phyloP scores from a whole-genome alignment of 495 filamentous ascomycete species.

The Chaetomidium leptoderma region DNA sequence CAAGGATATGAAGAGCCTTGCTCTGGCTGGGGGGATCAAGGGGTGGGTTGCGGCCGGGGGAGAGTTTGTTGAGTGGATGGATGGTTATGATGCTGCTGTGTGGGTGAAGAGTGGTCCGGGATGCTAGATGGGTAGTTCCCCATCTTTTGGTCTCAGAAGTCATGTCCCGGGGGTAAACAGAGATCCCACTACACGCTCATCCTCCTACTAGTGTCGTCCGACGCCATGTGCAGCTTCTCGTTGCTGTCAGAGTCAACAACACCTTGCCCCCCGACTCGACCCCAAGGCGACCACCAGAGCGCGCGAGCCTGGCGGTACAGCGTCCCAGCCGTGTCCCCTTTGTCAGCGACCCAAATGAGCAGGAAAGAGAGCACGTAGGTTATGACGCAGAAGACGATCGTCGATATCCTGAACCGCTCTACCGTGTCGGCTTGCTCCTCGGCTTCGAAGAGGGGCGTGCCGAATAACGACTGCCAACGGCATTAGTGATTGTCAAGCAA shows the following conservation, averaged over 20 bases:
- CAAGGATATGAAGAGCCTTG: slow-evolving; percentile 48
- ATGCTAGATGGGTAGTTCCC: background rate
- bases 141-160: too few relatives aligned
- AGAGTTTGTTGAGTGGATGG: slow-evolving; percentile 54
- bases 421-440: background rate
- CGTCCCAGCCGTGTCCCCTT: slow-evolving; percentile 2
- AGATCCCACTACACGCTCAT: background rate
- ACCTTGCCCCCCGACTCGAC: background rate
- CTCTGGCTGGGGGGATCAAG: slow-evolving; percentile 57
- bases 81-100: slow-evolving; percentile 51
- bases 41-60: slow-evolving; percentile 59
- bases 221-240: too few relatives aligned
- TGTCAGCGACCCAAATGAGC: slow-evolving; percentile 10
- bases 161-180: too few relatives aligned
- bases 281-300: background rate
- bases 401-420: slow-evolving; percentile 12
- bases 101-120: slow-evolving; percentile 35
- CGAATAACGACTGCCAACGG: background rate
- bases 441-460: slow-evolving; percentile 7
- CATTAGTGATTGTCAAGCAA: background rate
- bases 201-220: too few relatives aligned
- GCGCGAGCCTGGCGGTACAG: background rate
- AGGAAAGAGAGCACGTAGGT: slow-evolving; percentile 11
- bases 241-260: background rate
- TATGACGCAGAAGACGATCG: slow-evolving; percentile 9